Evolutionary conservation across 371 early-diverging fungal species (phyloP).

Genomic region (Phascolomyces articulosus): DNA sequence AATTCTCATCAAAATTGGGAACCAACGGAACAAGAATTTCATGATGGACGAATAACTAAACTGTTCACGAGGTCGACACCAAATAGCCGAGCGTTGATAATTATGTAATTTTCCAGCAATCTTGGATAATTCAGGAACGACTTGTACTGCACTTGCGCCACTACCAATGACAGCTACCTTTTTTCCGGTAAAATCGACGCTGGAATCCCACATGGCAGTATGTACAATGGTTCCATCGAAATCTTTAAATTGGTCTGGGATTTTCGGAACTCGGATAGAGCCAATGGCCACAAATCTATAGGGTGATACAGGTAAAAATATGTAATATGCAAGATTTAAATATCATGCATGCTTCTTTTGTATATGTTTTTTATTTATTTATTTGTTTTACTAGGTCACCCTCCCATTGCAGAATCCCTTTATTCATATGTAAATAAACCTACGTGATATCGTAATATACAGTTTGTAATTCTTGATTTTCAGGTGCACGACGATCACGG

Average conservation of each 20-base stretch:
- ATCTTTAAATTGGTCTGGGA: constrained; percentile 50
- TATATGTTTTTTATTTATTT: too few relatives aligned
- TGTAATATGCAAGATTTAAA: too few relatives aligned
- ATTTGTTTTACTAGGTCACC: too few relatives aligned
- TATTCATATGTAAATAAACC: constrained; percentile 10
- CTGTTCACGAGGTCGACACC: constrained; percentile 14
- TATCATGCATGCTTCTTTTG: too few relatives aligned
- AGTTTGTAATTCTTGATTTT: constrained; percentile 5
- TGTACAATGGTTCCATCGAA: constrained; percentile 54
- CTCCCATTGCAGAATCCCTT: too few relatives aligned
- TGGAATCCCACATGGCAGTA: constrained; percentile 52
- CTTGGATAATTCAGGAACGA: constrained; percentile 20
- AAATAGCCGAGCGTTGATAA: constrained; percentile 26
- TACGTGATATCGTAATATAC: constrained; percentile 34
- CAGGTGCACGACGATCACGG: neutral
- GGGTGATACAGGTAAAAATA: too few relatives aligned
- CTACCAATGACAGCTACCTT: constrained; percentile 56
- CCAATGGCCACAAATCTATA: constrained; percentile 7
- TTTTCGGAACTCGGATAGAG: constrained; percentile 46
- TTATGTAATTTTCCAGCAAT: constrained; percentile 14
- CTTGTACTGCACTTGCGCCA: constrained; percentile 43
- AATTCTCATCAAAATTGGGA: constrained; percentile 18
- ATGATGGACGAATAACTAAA: constrained; percentile 8
- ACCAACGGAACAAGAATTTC: constrained; percentile 18
- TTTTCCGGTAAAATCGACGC: constrained; percentile 45